These are phyloP conservation scores for Cryptococcus sp. DNA, from an alignment of 1,284 basidiomycete species.

Conservation along the genomic window DNA sequence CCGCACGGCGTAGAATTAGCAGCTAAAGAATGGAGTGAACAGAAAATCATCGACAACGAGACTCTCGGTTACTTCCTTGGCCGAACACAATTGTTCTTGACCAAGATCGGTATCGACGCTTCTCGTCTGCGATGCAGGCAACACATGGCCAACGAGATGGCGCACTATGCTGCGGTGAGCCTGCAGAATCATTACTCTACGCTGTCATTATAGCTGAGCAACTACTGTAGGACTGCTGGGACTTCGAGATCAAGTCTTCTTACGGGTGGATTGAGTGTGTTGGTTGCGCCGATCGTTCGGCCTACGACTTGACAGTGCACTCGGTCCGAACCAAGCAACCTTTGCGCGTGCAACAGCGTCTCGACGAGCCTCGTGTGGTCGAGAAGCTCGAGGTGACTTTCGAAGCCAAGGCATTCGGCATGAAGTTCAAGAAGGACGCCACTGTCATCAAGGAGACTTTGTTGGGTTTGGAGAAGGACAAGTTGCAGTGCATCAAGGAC, in stretches of 20 bases:
- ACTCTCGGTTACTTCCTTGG: slow-evolving; percentile 97
- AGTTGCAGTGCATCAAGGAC: slow-evolving; percentile 69
- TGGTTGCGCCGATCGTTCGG: slow-evolving; percentile 97
- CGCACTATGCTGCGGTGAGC: slow-evolving; percentile 81
- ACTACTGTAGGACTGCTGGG: slow-evolving; percentile 82
- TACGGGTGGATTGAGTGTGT: slow-evolving; percentile 99
- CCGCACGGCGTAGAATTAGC: no score
- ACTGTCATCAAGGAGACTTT: slow-evolving; percentile 71
- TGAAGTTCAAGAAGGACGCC: slow-evolving; percentile 85
- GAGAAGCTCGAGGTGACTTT: slow-evolving; percentile 75
- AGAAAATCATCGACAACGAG: slow-evolving; percentile 90
- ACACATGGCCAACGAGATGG: slow-evolving; percentile 98
- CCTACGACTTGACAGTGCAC: slow-evolving; percentile 80
- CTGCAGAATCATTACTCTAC: background rate
- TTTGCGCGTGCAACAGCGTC: slow-evolving; percentile 77
- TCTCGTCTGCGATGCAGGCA: slow-evolving; percentile 86
- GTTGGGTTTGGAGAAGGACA: slow-evolving; percentile 67
- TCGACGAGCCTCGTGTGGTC: slow-evolving; percentile 77
- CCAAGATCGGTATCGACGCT: slow-evolving; percentile 92
- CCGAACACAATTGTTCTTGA: slow-evolving; percentile 85
- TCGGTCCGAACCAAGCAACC: slow-evolving; percentile 62
- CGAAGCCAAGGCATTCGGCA: slow-evolving; percentile 87
- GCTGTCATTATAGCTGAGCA: background rate
- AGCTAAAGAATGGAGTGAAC: slow-evolving; percentile 15
- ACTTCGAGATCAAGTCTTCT: slow-evolving; percentile 94